phyloP scores from a whole-genome alignment of 495 filamentous ascomycete species.

The Neohortaea acidophila region DNA sequence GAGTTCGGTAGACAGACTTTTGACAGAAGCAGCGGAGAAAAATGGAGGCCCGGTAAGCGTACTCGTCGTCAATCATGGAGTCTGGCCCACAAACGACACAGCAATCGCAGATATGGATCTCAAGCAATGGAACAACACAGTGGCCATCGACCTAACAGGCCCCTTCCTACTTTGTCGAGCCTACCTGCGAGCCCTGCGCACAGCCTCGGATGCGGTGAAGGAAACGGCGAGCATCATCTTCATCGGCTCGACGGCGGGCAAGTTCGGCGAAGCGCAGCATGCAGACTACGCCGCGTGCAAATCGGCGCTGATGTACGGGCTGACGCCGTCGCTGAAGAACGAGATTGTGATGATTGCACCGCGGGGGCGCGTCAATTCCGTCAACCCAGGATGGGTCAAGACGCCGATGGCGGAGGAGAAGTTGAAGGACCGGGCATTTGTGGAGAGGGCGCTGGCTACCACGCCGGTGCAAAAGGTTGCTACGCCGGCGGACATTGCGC shows the following conservation, averaged over 20 bases:
- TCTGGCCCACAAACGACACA: slow-evolving; percentile 11
- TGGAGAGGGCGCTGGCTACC: slow-evolving; percentile 14
- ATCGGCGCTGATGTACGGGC: slow-evolving; percentile 16
- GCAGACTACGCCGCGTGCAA: slow-evolving; percentile 17
- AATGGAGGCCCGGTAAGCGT: slow-evolving; percentile 12
- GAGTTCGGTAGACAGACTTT: slow-evolving; percentile 1
- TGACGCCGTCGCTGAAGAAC: slow-evolving; percentile 16
- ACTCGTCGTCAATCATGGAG: slow-evolving; percentile 15
- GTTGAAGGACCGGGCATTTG: slow-evolving; percentile 13
- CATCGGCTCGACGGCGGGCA: slow-evolving; percentile 17
- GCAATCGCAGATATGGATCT: slow-evolving; percentile 14
- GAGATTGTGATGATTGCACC: slow-evolving; percentile 16
- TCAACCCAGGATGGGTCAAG: slow-evolving; percentile 16
- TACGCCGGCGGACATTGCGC: slow-evolving; percentile 11
- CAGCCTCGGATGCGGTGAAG: background rate
- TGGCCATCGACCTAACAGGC: slow-evolving; percentile 15
- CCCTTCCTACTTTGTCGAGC: slow-evolving; percentile 11
- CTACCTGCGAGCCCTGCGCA: slow-evolving; percentile 7
- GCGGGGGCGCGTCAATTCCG: slow-evolving; percentile 11
- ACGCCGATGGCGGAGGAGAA: slow-evolving; percentile 16
- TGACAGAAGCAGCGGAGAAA: slow-evolving; percentile 5
- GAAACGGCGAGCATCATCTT: slow-evolving; percentile 13
- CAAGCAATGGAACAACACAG: slow-evolving; percentile 14
- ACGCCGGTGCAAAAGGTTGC: slow-evolving; percentile 18
- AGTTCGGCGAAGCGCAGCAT: slow-evolving; percentile 16